Conservation (phyloP, 257 asterid genomes). For the Solanum gandarillasii region DNA sequence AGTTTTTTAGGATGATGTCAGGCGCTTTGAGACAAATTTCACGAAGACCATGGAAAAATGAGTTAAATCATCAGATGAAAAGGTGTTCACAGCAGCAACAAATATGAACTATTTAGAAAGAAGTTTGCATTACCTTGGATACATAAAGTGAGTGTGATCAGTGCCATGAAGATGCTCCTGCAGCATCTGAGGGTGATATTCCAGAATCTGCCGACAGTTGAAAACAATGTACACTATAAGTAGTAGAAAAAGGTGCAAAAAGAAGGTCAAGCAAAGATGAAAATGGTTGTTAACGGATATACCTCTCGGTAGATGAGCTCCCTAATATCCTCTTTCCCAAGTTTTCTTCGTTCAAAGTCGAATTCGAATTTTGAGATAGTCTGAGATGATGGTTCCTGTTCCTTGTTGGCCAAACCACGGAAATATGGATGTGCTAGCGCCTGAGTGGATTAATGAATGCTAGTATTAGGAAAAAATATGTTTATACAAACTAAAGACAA, state of each 20-base stretch:
- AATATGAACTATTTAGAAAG: not conserved
- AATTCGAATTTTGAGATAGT: conserved; percentile 85
- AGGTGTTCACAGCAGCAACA: not conserved
- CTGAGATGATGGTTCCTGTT: conserved; percentile 78
- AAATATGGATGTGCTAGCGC: conserved; percentile 90
- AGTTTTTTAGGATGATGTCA: not conserved
- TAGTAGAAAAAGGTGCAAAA: conserved; percentile 7
- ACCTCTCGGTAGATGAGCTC: conserved; percentile 93
- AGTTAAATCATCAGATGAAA: not conserved
- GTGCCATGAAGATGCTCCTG: conserved; percentile 84
- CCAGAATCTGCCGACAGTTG: conserved; percentile 76
- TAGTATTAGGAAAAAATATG: conserved; percentile 1
- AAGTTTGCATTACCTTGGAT: conserved; percentile 74
- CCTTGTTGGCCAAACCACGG: conserved; percentile 63
- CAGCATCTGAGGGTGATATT: conserved; percentile 99
- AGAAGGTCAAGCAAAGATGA: conserved; percentile 5
- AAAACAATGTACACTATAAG: conserved; percentile 30
- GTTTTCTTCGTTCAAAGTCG: conserved; percentile 77
- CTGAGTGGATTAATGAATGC: conserved; percentile 23
- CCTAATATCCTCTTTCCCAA: conserved; percentile 67
- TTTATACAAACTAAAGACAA: not conserved
- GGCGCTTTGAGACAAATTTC: not conserved
- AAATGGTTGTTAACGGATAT: conserved; percentile 7
- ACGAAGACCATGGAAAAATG: not conserved
- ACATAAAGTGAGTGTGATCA: conserved; percentile 92